Conservation (phyloP, 2,329 filamentous ascomycete genomes). For the Microsporum canis region DNA sequence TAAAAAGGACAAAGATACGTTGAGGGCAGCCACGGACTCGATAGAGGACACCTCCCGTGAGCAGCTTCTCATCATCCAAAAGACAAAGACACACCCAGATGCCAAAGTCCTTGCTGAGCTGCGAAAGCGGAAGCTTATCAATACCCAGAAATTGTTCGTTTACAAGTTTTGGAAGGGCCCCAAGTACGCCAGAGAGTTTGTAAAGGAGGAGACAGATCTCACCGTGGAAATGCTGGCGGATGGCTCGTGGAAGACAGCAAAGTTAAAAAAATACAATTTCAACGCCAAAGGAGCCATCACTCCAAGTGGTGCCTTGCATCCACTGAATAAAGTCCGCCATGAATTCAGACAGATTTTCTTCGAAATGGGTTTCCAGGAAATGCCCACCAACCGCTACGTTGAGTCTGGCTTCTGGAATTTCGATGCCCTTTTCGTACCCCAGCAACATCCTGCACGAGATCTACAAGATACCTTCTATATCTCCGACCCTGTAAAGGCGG, state of each 20-base stretch:
- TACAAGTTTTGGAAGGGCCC: constrained; percentile 76
- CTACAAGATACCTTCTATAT: constrained; percentile 99
- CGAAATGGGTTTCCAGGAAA: constrained; percentile 96
- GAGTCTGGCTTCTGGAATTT: constrained; percentile 99
- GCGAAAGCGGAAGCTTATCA: constrained; percentile 84
- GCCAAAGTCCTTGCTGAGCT: constrained; percentile 67
- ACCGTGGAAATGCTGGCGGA: constrained; percentile 81
- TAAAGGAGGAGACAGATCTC: constrained; percentile 88
- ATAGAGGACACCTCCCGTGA: constrained; percentile 72
- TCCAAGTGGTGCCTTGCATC: constrained; percentile 41
- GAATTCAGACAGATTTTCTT: constrained; percentile 99
- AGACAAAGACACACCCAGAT: constrained; percentile 58
- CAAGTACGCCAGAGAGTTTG: constrained; percentile 79
- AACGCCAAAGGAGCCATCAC: constrained; percentile 51
- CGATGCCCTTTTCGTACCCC: constrained; percentile 88
- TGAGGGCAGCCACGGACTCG: constrained; percentile 50
- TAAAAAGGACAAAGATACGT: constrained; percentile 49
- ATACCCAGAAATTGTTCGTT: constrained; percentile 68
- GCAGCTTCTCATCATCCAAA: constrained; percentile 60
- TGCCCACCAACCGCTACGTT: constrained; percentile 87
- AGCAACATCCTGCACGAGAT: constrained; percentile 94
- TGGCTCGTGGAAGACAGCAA: constrained; percentile 83
- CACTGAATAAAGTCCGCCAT: constrained; percentile 81
- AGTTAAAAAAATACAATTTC: constrained; percentile 78
- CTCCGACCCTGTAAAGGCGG: constrained; percentile 69